These are phyloP conservation scores for Marasmius tenuissimus DNA, from an alignment of 1,284 basidiomycete species.

Conservation along the genomic window DNA sequence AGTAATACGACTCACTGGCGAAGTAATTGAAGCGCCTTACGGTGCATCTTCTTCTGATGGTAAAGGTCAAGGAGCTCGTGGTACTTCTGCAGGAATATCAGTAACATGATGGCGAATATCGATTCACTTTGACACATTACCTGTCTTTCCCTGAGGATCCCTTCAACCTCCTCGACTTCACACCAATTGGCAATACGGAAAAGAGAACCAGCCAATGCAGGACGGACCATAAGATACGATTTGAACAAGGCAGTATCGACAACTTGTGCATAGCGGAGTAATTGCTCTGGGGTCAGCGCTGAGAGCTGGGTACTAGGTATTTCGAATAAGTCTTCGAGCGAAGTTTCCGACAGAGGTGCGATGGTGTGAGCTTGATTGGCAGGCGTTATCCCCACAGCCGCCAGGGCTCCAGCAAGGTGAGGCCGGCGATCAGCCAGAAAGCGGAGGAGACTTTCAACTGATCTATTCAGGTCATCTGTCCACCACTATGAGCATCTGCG, in stretches of 20 bases:
- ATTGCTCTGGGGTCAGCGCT: conserved; percentile 73
- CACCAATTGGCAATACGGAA: conserved; percentile 97
- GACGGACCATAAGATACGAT: conserved; percentile 84
- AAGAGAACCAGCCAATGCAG: conserved; percentile 82
- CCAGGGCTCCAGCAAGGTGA: conserved; percentile 77
- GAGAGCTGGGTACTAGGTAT: conserved; percentile 71
- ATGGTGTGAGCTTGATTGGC: conserved; percentile 63
- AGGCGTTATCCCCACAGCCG: conserved; percentile 67
- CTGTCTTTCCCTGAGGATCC: conserved; percentile 78
- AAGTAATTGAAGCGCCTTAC: conserved; percentile 82
- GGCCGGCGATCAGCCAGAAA: conserved; percentile 86
- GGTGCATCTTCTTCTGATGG: conserved; percentile 94
- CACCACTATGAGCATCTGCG: neutral
- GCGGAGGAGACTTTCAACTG: conserved; percentile 67
- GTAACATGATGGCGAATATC: neutral
- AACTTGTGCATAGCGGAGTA: conserved; percentile 87
- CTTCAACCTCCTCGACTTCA: conserved; percentile 94
- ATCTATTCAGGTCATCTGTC: conserved; percentile 59
- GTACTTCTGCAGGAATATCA: conserved; percentile 64
- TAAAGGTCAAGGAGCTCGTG: conserved; percentile 91
- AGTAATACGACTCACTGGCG: conserved; percentile 57
- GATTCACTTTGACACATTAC: conserved; percentile 41
- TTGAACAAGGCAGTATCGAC: conserved; percentile 97
- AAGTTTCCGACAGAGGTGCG: conserved; percentile 63
- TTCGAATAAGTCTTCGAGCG: conserved; percentile 71